Base-by-base conservation (phyloP, 2,329 filamentous ascomycete species). In the Colletotrichum simmondsii region DNA sequence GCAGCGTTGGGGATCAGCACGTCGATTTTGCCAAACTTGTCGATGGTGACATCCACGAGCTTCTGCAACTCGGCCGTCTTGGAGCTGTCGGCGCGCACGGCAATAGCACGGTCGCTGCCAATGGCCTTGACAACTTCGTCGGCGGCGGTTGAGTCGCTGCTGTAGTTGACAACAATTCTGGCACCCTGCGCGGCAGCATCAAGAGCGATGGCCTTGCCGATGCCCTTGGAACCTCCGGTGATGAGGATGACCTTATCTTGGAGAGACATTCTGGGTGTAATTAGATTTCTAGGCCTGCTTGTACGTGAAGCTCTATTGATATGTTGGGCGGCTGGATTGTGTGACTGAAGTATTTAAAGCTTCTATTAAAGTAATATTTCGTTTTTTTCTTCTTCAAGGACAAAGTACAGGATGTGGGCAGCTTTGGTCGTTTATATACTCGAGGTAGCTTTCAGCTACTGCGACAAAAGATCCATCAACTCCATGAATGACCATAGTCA, bases 91-190 rank as follows among this genome's bases (percentile, higher is more conserved):
- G 88, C 90, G 80, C 90, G 85, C 28, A 93, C 83, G 24, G 88
- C 86, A 26, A 89, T 78, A 7, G 87, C 86, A 4, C 85, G 83
- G 63, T 86, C 81, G 4, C 79, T 58, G 19, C 88, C 88, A 49
- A 90, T 86, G 53, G 85, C 75, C 5, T 81, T 62, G 42, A 91
- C 85, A 0, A 92, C 78, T 30, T 78, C 78, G 8, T 82, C 80
- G 6, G 88, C 83, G 1, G 90, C 88, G 0, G 85, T 81, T 3
- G 78, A 75, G 42, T 89, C 85, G 57, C 56, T 74, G 75, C 79
- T 78, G 81, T 92, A 92, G 81, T 91, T 92, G 75, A 92, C 83
- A 54, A 91, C 83, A 49, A 92, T 87, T 75, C 82, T 87, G 76
- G 87, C 88, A 37, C 90, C 90, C 65, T 87, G 85, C 72, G 84